These are phyloP conservation scores for Termitomyces eurrhizus DNA, from an alignment of 768 basidiomycete genomes.

Conservation along the genomic window DNA sequence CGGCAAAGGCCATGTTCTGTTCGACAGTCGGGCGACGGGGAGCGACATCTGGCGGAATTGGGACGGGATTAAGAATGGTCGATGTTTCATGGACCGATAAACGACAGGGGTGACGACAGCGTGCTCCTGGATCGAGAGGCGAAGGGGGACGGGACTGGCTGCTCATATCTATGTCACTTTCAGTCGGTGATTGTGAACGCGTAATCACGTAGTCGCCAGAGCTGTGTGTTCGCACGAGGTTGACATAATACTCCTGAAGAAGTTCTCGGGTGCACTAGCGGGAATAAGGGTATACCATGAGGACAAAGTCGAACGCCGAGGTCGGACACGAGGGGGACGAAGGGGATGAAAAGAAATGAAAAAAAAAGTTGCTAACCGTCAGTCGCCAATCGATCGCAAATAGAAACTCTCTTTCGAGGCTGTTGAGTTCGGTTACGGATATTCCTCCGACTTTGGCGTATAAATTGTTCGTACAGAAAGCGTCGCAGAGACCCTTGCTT, in stretches of 20 bases:
- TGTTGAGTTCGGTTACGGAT: conserved; percentile 84
- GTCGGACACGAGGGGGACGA: conserved; percentile 12
- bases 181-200: conserved; percentile 38
- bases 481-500: conserved; percentile 93
- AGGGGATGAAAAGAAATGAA: conserved; percentile 13
- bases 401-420: conserved; percentile 93
- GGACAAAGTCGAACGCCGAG: conserved; percentile 18
- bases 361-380: conserved; percentile 59
- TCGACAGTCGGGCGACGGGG: conserved; percentile 67
- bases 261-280: conserved; percentile 84
- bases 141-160: conserved; percentile 52
- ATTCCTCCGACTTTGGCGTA: conserved; percentile 98
- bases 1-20: conserved; percentile 83
- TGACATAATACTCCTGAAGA: conserved; percentile 92
- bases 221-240: conserved; percentile 85
- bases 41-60: conserved; percentile 32
- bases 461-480: conserved; percentile 90
- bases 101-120: conserved; percentile 19
- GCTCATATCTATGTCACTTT: conserved; percentile 59
- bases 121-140: conserved; percentile 27
- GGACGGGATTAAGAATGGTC: conserved; percentile 38
- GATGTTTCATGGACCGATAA: conserved; percentile 32
- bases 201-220: conserved; percentile 50
- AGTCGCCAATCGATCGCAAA: conserved; percentile 91
- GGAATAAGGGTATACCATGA: conserved; percentile 27